Evolutionary conservation across 805 yeast genomes (phyloP).

Genomic region (Pichia phayaonensis): DNA sequence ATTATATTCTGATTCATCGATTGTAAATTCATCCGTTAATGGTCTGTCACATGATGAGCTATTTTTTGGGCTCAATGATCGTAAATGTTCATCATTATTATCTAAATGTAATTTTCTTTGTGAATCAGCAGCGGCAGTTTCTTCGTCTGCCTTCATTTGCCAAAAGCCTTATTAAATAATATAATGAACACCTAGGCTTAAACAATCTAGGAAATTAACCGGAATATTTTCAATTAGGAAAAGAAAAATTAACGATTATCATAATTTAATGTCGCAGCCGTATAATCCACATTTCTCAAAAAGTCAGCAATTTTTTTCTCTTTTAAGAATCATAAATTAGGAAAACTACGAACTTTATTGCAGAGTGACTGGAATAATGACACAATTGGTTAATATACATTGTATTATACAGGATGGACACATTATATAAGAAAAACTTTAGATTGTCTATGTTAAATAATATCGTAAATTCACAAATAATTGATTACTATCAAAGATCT

Average conservation of each 20-base stretch:
- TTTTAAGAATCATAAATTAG: neutral
- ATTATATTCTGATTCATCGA: constrained; percentile 4
- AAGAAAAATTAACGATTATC: too few relatives aligned
- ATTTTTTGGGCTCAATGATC: neutral
- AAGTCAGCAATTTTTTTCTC: neutral
- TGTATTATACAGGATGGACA: neutral
- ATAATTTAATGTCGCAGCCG: too few relatives aligned
- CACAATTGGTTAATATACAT: neutral
- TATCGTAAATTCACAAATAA: too few relatives aligned
- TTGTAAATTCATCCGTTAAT: constrained; percentile 2
- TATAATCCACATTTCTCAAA: too few relatives aligned
- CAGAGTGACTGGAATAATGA: neutral
- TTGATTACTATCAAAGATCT: too few relatives aligned
- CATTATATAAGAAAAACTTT: neutral
- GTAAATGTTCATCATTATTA: neutral
- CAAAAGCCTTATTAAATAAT: neutral
- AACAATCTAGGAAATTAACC: too few relatives aligned
- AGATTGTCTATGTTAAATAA: neutral
- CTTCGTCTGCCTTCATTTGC: neutral
- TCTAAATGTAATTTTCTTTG: neutral
- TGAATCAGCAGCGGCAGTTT: neutral
- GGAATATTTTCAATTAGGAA: too few relatives aligned
- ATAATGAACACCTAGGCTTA: neutral
- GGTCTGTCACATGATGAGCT: neutral
- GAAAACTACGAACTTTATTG: too few relatives aligned